These are phyloP conservation scores for Wickerhamiella azymoides DNA, from an alignment of 805 yeast genomes.

Conservation along the genomic window DNA sequence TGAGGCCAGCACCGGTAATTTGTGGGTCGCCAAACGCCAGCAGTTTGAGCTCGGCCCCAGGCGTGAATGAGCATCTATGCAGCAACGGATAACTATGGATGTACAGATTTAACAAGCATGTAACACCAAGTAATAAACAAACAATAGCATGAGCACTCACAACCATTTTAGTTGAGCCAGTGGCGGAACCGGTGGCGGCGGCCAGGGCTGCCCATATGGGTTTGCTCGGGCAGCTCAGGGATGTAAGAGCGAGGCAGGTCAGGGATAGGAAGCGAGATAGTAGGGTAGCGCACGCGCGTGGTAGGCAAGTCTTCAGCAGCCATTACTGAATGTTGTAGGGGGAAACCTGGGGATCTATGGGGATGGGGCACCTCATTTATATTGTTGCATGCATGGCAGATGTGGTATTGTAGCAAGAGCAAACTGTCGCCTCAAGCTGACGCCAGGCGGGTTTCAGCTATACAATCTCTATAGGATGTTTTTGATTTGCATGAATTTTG, in stretches of 20 bases:
- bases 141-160: slow-evolving; percentile 1
- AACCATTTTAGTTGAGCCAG: slow-evolving; percentile 4
- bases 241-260: not conserved
- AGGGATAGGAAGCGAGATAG: not conserved
- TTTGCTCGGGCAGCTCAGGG: not conserved
- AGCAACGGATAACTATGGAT: slow-evolving; percentile 46
- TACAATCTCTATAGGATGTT: too few species aligned
- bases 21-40: slow-evolving; percentile 94
- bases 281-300: not conserved
- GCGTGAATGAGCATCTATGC: slow-evolving; percentile 19
- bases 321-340: too few species aligned
- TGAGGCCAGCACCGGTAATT: slow-evolving; percentile 74
- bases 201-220: not conserved
- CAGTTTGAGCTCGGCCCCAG: slow-evolving; percentile 38
- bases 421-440: not conserved
- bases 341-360: not conserved
- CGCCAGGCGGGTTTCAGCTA: too few species aligned
- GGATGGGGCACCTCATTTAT: not conserved
- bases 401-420: not conserved
- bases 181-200: slow-evolving; percentile 7
- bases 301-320: not conserved
- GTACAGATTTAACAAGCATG: slow-evolving; percentile 37
- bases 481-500: too few species aligned
- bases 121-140: not conserved
- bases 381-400: not conserved